Conservation (phyloP, 805 yeast species). For the Lachancea thermotolerans region DNA sequence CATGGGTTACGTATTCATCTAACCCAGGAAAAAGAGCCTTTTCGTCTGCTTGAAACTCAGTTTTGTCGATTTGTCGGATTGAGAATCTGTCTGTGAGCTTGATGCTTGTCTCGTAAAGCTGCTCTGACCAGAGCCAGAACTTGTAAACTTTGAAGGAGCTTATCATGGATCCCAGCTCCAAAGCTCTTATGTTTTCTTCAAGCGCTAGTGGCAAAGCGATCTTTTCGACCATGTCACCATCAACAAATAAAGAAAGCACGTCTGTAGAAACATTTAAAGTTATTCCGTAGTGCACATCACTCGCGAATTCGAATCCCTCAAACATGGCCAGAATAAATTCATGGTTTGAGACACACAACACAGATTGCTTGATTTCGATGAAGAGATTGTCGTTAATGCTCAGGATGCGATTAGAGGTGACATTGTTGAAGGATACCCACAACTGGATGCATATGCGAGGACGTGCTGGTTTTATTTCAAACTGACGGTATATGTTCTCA, state of each 20-base stretch:
- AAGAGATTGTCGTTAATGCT: slow-evolving; percentile 21
- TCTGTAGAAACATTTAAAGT: slow-evolving; percentile 11
- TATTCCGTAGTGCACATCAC: slow-evolving; percentile 16
- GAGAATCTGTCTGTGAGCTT: slow-evolving; percentile 11
- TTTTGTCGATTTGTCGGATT: not conserved
- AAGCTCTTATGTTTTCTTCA: slow-evolving; percentile 7
- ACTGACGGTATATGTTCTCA: slow-evolving; percentile 22
- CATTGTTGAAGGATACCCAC: slow-evolving; percentile 27
- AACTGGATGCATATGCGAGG: slow-evolving; percentile 22
- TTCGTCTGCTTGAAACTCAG: not conserved
- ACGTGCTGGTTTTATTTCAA: slow-evolving; percentile 1
- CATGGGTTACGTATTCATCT: slow-evolving; percentile 15
- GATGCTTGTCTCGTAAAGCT: slow-evolving; percentile 10
- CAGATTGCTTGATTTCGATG: slow-evolving; percentile 26
- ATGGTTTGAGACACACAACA: slow-evolving; percentile 25
- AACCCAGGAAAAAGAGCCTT: slow-evolving; percentile 6
- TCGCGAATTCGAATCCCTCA: slow-evolving; percentile 23
- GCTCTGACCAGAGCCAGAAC: slow-evolving; percentile 6
- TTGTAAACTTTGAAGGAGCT: slow-evolving; percentile 25
- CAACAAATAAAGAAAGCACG: slow-evolving; percentile 17
- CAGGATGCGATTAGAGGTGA: slow-evolving; percentile 25
- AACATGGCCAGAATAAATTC: slow-evolving; percentile 25
- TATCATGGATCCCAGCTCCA: slow-evolving; percentile 32
- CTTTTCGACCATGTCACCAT: slow-evolving; percentile 18
- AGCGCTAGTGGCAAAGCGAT: slow-evolving; percentile 16